Evolutionary conservation across 225 moss, liverwort and hornwort species (phyloP).

Genomic region (Sphagnum tenellum): DNA sequence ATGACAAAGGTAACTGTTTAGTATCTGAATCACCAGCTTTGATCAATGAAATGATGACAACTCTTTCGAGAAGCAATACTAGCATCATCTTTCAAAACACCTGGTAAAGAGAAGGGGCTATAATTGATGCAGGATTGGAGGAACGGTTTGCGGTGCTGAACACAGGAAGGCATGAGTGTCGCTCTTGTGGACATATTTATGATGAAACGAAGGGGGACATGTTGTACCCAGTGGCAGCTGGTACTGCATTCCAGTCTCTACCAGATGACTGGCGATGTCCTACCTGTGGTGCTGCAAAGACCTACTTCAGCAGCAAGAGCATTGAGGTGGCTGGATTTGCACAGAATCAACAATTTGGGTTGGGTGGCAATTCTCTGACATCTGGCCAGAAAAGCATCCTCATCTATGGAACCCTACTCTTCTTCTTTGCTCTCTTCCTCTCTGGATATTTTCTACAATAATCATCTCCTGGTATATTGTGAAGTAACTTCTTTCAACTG

Average conservation of each 20-base stretch:
- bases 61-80: too few species aligned
- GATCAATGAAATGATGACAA: too few species aligned
- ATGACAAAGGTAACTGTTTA: neutral
- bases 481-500: too few species aligned
- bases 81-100: neutral
- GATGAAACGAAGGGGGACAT: constrained; percentile 56
- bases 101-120: neutral
- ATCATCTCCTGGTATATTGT: neutral
- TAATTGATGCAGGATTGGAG: constrained; percentile 51
- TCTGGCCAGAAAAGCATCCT: constrained; percentile 77
- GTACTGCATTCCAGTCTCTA: constrained; percentile 50
- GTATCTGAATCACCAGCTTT: neutral
- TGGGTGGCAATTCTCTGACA: constrained; percentile 87
- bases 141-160: constrained; percentile 75
- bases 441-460: constrained; percentile 83
- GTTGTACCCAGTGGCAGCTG: constrained; percentile 53
- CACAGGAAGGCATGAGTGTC: constrained; percentile 65
- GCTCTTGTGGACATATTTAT: constrained; percentile 80
- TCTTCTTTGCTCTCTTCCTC: constrained; percentile 80
- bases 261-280: constrained; percentile 88
- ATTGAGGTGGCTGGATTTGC: constrained; percentile 88
- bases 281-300: constrained; percentile 86
- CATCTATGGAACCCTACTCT: constrained; percentile 65
- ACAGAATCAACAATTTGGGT: constrained; percentile 80
- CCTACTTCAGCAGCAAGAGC: constrained; percentile 65